phyloP scores from a whole-genome alignment of 805 yeast genomes.

The Lipomyces sp. region DNA sequence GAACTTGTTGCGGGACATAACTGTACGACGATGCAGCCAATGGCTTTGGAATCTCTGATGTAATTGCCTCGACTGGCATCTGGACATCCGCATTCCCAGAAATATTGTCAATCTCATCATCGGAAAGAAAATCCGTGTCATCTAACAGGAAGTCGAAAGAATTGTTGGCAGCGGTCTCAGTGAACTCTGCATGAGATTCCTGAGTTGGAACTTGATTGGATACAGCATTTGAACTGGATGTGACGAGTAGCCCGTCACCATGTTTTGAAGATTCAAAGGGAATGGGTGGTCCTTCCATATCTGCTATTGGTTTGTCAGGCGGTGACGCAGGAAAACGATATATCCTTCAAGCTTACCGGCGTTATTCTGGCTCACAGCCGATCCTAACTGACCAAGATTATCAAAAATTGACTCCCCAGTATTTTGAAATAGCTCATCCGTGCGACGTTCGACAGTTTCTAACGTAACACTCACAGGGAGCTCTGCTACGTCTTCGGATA shows the following conservation, averaged over 20 bases:
- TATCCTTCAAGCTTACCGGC: background rate
- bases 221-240: slow-evolving; percentile 4
- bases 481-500: background rate
- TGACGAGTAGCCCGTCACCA: slow-evolving; percentile 17
- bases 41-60: slow-evolving; percentile 12
- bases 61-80: slow-evolving; percentile 1
- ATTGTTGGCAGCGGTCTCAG: slow-evolving; percentile 1
- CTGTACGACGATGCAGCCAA: slow-evolving; percentile 8
- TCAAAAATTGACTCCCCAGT: background rate
- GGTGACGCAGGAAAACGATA: background rate
- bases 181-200: background rate
- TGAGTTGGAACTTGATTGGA: background rate
- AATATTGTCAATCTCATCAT: slow-evolving; percentile 18
- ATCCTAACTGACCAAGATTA: background rate
- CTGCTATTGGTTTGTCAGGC: background rate
- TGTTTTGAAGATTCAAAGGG: background rate
- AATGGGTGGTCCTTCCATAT: background rate
- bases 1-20: slow-evolving; percentile 4
- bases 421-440: background rate
- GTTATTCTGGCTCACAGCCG: background rate
- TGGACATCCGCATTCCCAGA: background rate
- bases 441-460: background rate
- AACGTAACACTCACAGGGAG: background rate
- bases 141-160: slow-evolving; percentile 33
- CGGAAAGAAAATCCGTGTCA: slow-evolving; percentile 33